phyloP scores from a whole-genome alignment of 306 rosid genomes.

The Phaseolus lunatus region DNA sequence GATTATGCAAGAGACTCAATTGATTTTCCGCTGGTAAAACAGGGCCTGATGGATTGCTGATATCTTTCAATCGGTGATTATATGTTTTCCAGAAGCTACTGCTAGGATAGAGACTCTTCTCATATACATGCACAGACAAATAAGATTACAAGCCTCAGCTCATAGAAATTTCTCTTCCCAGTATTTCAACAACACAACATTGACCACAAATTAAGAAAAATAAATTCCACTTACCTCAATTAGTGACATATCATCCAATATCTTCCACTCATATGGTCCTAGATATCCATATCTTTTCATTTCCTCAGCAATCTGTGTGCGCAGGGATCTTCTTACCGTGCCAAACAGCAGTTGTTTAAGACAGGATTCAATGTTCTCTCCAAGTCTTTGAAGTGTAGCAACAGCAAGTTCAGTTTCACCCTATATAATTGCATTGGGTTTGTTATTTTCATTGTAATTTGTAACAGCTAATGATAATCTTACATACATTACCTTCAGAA shows the following conservation, averaged over 20 bases:
- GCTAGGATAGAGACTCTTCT: conserved; percentile 92
- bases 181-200: conserved; percentile 39
- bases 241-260: conserved; percentile 75
- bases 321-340: conserved; percentile 84
- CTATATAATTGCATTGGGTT: conserved; percentile 58
- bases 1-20: conserved; percentile 62
- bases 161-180: conserved; percentile 34
- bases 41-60: conserved; percentile 58
- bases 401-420: conserved; percentile 96
- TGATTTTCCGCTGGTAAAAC: conserved; percentile 56
- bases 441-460: conserved; percentile 38
- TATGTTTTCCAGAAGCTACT: conserved; percentile 91
- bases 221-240: conserved; percentile 72
- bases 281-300: conserved; percentile 84
- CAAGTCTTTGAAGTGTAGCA: conserved; percentile 90
- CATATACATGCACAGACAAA: conserved; percentile 51
- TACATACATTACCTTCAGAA: conserved; percentile 75
- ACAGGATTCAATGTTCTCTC: conserved; percentile 88
- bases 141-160: conserved; percentile 52
- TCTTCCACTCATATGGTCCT: conserved; percentile 88
- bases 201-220: conserved; percentile 47
- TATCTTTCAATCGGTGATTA: conserved; percentile 63
- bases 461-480: conserved; percentile 37
- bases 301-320: conserved; percentile 76
- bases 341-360: conserved; percentile 90